Percentiles rank a stretch among this genome's conserved stretches.
phyloP scores from a whole-genome alignment of 495 filamentous ascomycete species.

The Penicillium paxilli region DNA sequence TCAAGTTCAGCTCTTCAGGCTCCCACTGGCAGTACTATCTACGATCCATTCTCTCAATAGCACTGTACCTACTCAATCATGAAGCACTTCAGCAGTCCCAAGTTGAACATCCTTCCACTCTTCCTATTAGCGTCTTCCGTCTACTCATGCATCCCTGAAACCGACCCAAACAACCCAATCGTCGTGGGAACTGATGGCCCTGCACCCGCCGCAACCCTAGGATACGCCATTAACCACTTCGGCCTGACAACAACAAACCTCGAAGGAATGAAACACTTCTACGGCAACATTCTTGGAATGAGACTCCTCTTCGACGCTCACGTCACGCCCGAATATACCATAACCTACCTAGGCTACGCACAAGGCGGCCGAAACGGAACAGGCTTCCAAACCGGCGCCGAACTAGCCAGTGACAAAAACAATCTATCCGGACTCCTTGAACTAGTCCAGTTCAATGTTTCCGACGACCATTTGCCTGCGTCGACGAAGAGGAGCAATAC shows the following conservation, averaged over 20 bases:
- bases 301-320: conserved; percentile 31
- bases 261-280: conserved; percentile 25
- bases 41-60: too few relatives aligned
- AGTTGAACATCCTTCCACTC: too few relatives aligned
- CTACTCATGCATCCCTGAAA: not conserved
- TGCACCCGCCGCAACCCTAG: conserved; percentile 20
- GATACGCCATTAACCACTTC: conserved; percentile 35
- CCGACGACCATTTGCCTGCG: conserved; percentile 5
- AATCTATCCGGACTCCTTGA: conserved; percentile 33
- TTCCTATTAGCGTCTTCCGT: too few relatives aligned
- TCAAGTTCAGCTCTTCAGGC: too few relatives aligned
- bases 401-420: conserved; percentile 28
- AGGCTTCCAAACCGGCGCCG: conserved; percentile 29
- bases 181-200: conserved; percentile 14
- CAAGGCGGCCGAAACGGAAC: conserved; percentile 36
- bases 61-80: too few relatives aligned
- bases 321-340: conserved; percentile 18
- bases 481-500: conserved; percentile 17
- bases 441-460: conserved; percentile 22
- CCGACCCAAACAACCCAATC: not conserved
- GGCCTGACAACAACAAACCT: conserved; percentile 26
- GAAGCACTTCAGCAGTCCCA: too few relatives aligned
- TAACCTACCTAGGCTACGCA: conserved; percentile 31
- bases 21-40: too few relatives aligned
- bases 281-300: conserved; percentile 30